Evolutionary conservation across 176 grass and related monocot genomes (phyloP), one percentile per base, ranked within the genome.

Genomic region (Chrysopogon serrulatus): DNA sequence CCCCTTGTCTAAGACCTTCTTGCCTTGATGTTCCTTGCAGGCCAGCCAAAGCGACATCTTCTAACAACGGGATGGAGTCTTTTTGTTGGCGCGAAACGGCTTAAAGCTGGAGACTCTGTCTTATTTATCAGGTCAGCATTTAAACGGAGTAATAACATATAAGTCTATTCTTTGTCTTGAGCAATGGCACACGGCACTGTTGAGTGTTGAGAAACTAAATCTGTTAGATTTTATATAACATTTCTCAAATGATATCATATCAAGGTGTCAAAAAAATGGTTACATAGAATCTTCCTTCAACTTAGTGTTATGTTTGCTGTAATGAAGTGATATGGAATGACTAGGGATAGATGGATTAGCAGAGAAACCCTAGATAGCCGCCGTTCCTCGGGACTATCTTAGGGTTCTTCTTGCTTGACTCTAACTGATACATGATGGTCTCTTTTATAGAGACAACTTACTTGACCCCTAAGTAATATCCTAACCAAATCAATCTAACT

Each of bases 1-100:
- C 6, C 39, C 31, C 10, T 42, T 59, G 56, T 21, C 64, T 84
- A 53, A 37, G 73, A 42, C 16, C 73, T n/a, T 42, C 23, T 78
- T 67, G 15, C 33, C 70, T 63, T 87, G 6, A 17, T 86, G 54
- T 61, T 87, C 45, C 70, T 77, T 89, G 1, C 87, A 99, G 97
- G 97, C 30, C 97, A 96, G 51, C 97, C 97, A 17, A 99, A 99
- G 81, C 82, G 97, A 32, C 97, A 99, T 73, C 97, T 99, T 91
- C 82, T 99, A 82, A 99, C 97, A 76, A 99, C 97, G 57, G 97
- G 97, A 83, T 99, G 97, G 97, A 99, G 97, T 54, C 89, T 96
- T 32, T 99, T 99, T 87, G 97, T 96, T 57, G 97, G 97, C n/a
- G 83, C 97, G 30, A 99, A 99, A 79, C 69, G 91, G 44, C 91